Conservation (phyloP, 805 yeast genomes). For the Lachancea dasiensis region DNA sequence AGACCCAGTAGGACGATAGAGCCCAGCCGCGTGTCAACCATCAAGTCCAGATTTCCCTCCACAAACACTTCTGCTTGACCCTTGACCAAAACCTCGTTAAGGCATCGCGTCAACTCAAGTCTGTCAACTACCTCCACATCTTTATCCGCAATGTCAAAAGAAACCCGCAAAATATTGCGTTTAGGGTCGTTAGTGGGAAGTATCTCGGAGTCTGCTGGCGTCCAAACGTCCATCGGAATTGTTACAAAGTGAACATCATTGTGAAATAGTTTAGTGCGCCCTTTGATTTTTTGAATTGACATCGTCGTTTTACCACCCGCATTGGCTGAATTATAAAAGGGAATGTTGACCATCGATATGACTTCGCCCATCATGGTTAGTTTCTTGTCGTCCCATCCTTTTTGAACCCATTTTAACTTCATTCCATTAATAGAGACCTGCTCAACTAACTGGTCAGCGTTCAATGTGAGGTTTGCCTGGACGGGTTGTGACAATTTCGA, state of each 20-base stretch:
- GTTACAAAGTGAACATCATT: conserved; percentile 38
- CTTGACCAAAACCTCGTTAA: conserved; percentile 36
- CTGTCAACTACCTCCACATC: conserved; percentile 39
- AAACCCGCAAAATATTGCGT: conserved; percentile 31
- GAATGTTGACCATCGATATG: conserved; percentile 28
- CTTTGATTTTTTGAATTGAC: conserved; percentile 36
- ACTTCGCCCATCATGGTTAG: conserved; percentile 38
- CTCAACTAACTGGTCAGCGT: conserved; percentile 26
- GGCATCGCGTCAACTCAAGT: conserved; percentile 37
- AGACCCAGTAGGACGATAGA: conserved; percentile 26
- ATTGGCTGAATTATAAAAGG: conserved; percentile 26
- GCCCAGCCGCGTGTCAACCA: conserved; percentile 23
- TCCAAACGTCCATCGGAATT: conserved; percentile 43
- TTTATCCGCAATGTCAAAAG: conserved; percentile 37
- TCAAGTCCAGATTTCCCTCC: conserved; percentile 22
- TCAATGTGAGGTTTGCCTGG: conserved; percentile 19
- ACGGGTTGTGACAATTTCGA: conserved; percentile 20
- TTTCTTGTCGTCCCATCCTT: conserved; percentile 24
- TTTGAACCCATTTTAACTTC: conserved; percentile 32
- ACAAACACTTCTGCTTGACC: conserved; percentile 35
- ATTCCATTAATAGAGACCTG: conserved; percentile 36
- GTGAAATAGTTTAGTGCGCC: conserved; percentile 38
- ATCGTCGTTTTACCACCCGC: conserved; percentile 17
- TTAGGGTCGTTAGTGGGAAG: conserved; percentile 15
- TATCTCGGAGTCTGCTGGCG: conserved; percentile 35